Base-by-base conservation (phyloP, 352 stramenopile genomes). In the Salisapilia sapeloensis region DNA sequence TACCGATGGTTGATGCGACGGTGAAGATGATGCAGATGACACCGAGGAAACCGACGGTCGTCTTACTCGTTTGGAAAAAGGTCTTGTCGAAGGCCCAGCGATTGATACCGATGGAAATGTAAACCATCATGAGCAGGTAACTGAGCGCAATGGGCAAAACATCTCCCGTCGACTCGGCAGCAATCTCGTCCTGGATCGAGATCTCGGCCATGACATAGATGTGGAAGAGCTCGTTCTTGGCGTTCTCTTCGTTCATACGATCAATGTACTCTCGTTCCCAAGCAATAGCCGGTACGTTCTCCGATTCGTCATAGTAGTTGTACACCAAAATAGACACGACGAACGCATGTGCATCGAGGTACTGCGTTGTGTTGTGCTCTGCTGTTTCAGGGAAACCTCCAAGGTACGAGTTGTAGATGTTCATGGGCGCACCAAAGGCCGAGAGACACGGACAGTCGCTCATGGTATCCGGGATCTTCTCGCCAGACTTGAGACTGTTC, bases 251-350 rank as follows among this genome's bases (percentile, higher is more conserved):
- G 46, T 85, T 53, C 56, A 89, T 72, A 2, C 40, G 56, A 10
- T 49, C 18, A 30, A 89, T 63, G 43, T 60, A 84, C 5, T 42
- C 48, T 14, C 62, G 66, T 29, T 89, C 72, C 72, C 72, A 89
- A 16, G 51, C 24, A 16, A 81, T 56, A 8, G 67, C 60, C 9
- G 58, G 45, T 1, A 50, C 29, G 20, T 78, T 78, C 6, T 48
- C 43, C 0, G 23, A 32, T 11, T 40, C 28, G 6, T 75, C 48
- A 12, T 61, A 50, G 21, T 70, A 50, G 27, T 79, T 77, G n/a
- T 56, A 62, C 32, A 75, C 55, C 7, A 64, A 12, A 20, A 49
- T 44, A 13, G 56, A 69, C 7, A 50, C 60, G 13, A 74, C 39
- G 2, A 84, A 27, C 2, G 64, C 42, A 8, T 52, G 64, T 2